Conservation (phyloP, 495 filamentous ascomycete genomes). For the Penicillium daleae region DNA sequence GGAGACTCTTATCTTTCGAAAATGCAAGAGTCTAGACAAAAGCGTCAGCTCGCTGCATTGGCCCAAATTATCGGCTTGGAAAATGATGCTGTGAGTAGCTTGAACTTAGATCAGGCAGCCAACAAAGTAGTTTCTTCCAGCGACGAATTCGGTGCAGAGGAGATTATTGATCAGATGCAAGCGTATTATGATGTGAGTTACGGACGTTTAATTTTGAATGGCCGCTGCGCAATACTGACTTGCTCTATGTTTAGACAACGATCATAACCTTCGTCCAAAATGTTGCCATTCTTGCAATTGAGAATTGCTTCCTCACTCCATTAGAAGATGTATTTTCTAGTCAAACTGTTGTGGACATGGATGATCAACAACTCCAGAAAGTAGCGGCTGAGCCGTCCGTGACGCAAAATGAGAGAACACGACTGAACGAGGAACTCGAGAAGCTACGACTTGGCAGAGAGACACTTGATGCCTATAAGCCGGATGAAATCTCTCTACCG, state of each 20-base stretch:
- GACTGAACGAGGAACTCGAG: slow-evolving; percentile 19
- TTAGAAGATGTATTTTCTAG: slow-evolving; percentile 35
- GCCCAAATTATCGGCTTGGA: background rate
- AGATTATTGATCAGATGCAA: slow-evolving; percentile 41
- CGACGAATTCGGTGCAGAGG: slow-evolving; percentile 23
- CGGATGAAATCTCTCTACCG: background rate
- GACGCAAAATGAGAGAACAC: background rate
- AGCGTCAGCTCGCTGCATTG: slow-evolving; percentile 23
- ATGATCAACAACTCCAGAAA: slow-evolving; percentile 23
- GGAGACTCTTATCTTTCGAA: slow-evolving; percentile 20
- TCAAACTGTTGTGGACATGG: slow-evolving; percentile 34
- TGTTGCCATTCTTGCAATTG: slow-evolving; percentile 59
- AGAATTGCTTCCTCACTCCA: slow-evolving; percentile 55
- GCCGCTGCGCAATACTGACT: background rate
- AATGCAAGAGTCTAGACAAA: slow-evolving; percentile 29
- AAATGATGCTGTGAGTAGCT: slow-evolving; percentile 6
- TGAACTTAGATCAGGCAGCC: slow-evolving; percentile 7
- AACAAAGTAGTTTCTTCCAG: slow-evolving; percentile 7
- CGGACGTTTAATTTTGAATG: no score
- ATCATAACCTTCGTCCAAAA: slow-evolving; percentile 66
- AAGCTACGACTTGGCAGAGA: slow-evolving; percentile 16
- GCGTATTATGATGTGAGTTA: slow-evolving; percentile 43
- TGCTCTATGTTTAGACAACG: slow-evolving; percentile 49
- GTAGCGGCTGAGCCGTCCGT: slow-evolving; percentile 26
- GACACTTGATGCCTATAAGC: slow-evolving; percentile 4